These are phyloP conservation scores for Rhizopus stolonifer DNA, from an alignment of 371 early-diverging fungal species.

Conservation along the genomic window DNA sequence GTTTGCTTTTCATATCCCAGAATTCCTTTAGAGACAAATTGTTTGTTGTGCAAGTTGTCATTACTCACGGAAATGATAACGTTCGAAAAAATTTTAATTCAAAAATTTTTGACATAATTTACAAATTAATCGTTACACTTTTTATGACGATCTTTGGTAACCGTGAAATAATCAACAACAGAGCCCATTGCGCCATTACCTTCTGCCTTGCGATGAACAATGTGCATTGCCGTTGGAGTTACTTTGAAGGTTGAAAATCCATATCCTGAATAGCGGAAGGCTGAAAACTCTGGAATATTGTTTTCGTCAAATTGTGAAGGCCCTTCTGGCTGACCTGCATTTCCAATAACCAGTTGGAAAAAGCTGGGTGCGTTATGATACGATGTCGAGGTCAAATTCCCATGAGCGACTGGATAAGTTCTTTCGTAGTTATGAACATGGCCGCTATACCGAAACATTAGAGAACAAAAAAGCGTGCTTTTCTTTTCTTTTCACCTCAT, in stretches of 20 bases:
- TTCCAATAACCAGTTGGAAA: conserved; percentile 39
- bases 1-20: no score
- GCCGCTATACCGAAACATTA: no score
- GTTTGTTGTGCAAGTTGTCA: no score
- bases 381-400: conserved; percentile 17
- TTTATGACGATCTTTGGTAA: conserved; percentile 26
- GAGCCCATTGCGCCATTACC: conserved; percentile 32
- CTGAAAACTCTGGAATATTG: conserved; percentile 38
- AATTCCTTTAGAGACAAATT: no score
- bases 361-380: conserved; percentile 41
- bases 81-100: no score
- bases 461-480: no score
- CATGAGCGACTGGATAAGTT: conserved; percentile 39
- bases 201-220: conserved; percentile 31
- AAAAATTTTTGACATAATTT: no score
- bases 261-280: conserved; percentile 31
- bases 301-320: conserved; percentile 25
- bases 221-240: conserved; percentile 19
- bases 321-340: conserved; percentile 41
- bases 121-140: no score
- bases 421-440: conserved; percentile 44
- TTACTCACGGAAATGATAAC: no score
- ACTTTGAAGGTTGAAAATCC: conserved; percentile 41
- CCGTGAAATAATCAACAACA: conserved; percentile 29
- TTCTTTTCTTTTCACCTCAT: conserved; percentile 17